Percentiles rank a stretch among this genome's conserved stretches.
phyloP scores from a whole-genome alignment of 192 early-diverging fungal genomes.

The Spizellomyces sp. region DNA sequence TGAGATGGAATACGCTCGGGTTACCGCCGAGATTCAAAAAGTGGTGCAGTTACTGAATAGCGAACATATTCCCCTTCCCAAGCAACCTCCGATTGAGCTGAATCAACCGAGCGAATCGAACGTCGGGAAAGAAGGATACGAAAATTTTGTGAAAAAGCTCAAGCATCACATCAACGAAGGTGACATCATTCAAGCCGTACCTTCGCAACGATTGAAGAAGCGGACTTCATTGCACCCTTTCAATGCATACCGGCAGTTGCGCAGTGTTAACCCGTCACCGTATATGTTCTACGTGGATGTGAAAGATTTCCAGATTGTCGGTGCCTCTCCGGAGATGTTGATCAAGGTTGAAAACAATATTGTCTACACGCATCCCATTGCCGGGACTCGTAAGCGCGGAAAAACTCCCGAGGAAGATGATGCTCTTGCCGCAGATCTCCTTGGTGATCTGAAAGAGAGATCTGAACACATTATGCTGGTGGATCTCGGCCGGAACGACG shows the following conservation, averaged over 20 bases:
- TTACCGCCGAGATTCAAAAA: conserved; percentile 66
- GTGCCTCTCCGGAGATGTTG: conserved; percentile 98
- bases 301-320: conserved; percentile 91
- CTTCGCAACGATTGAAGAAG: conserved; percentile 86
- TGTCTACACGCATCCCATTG: conserved; percentile 95
- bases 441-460: conserved; percentile 93
- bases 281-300: conserved; percentile 99
- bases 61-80: conserved; percentile 74
- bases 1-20: conserved; percentile 68
- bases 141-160: conserved; percentile 80
- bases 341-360: conserved; percentile 84
- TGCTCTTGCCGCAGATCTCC: conserved; percentile 83
- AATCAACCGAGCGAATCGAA: conserved; percentile 79
- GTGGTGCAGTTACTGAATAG: conserved; percentile 70
- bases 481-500: conserved; percentile 97
- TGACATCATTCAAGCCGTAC: conserved; percentile 98
- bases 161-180: conserved; percentile 93
- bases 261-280: conserved; percentile 97
- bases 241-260: conserved; percentile 95
- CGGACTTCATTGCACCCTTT: conserved; percentile 92
- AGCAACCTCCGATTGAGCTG: conserved; percentile 65
- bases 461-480: conserved; percentile 99
- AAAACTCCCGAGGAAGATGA: conserved; percentile 84
- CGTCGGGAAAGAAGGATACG: conserved; percentile 89
- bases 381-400: conserved; percentile 93